phyloP scores from a whole-genome alignment of 768 basidiomycete genomes.

The Phlebiopsis gigantea region DNA sequence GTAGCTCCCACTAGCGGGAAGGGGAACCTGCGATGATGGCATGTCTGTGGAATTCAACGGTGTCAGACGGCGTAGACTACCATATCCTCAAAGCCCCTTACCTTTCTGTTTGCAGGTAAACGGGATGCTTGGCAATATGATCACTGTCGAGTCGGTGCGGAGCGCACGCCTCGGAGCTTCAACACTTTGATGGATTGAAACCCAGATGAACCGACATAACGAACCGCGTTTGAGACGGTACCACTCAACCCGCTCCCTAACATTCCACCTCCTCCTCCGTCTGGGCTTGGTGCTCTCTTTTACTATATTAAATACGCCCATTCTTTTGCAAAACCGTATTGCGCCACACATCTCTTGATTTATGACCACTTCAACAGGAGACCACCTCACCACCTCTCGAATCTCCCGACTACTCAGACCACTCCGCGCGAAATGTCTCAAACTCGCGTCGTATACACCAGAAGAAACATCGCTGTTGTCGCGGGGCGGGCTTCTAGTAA shows the following conservation, averaged over 20 bases:
- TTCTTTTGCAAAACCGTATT: background rate
- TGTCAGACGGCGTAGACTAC: background rate
- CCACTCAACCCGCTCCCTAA: background rate
- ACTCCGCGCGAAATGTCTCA: slow-evolving; percentile 10
- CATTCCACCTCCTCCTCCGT: background rate
- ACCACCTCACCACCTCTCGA: slow-evolving; percentile 13
- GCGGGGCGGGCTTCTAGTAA: background rate
- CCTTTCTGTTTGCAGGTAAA: background rate
- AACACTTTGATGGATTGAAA: background rate
- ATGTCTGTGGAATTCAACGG: background rate
- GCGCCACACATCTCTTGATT: background rate
- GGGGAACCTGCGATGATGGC: slow-evolving; percentile 10
- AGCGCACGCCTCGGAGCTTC: background rate
- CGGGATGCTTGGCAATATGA: background rate
- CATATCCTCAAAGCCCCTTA: background rate
- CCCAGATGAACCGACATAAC: background rate
- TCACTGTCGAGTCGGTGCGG: background rate
- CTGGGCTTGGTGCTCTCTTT: background rate
- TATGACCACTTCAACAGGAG: slow-evolving; percentile 4
- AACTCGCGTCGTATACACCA: slow-evolving; percentile 5
- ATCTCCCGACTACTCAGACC: slow-evolving; percentile 13
- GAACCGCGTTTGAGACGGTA: background rate
- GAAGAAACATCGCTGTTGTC: background rate
- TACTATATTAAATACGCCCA: background rate
- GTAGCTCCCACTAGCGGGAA: slow-evolving; percentile 45